Evolutionary conservation across 163 green algal species (phyloP), one percentile per base, ranked within the genome.

Genomic region (Chloromonas sp.): DNA sequence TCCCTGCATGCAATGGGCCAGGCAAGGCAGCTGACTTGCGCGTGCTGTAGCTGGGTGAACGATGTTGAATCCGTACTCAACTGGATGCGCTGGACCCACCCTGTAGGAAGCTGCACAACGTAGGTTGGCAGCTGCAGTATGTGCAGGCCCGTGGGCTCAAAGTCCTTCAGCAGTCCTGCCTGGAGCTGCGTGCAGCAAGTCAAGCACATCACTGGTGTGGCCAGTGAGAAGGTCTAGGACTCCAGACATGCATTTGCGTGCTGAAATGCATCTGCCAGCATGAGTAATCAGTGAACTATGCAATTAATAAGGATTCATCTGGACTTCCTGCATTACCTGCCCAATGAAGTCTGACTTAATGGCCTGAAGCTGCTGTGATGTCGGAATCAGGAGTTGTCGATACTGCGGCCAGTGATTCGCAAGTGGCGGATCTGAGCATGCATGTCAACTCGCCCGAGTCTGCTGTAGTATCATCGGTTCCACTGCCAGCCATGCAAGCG

Each of bases 111-210:
- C 3, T 93, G 84, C n/a, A 92, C 89, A 2, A 98, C 89, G 83
- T 91, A 95, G 15, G 90, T 95, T 0, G 95, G 95, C 79, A 97
- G 86, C 94, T 97, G 96, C 78, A 96, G 86, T 36, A 97, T 86
- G 60, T 81, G 86, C 11, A 87, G 83, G 14, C 83, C 84, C 36
- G 89, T 90, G 14, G 87, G 74, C 0, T 61, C 0, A 1, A 87
- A 66, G 1, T 84, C 59, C 15, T 85, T 81, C 0, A 84, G 76
- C n/a, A 96, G 87, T 0, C 93, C 94, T 0, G 87, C 78, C 61
- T 89, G 81, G 85, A 96, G 91, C 89, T 96, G 92, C 71, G 59
- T 59, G 66, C 66, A 74, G 66, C 66, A 74, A 5, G 5, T 11
- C 66, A 74, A 5, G 66, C 66, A 74, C 66, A 74, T 11, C 36